A percentile compares a stretch with the other conserved stretches of the same genome.
These are phyloP conservation scores for Coemansia interrupta DNA, from an alignment of 192 early-diverging fungal species.

Conservation along the genomic window DNA sequence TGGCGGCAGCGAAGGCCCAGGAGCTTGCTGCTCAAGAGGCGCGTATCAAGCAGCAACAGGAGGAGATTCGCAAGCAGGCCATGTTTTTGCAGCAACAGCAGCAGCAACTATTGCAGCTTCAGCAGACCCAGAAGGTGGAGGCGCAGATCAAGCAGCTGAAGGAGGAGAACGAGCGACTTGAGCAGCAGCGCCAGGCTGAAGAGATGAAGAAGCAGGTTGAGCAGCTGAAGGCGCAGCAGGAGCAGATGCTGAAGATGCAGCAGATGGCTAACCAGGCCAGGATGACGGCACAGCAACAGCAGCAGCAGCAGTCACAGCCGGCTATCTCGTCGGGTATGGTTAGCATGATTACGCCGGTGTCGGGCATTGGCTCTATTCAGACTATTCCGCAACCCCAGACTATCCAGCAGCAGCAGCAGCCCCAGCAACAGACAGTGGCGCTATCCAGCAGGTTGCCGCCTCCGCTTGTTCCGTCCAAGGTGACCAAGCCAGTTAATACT, in stretches of 20 bases:
- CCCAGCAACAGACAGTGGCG: slow-evolving; percentile 22
- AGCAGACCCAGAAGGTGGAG: slow-evolving; percentile 53
- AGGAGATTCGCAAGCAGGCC: slow-evolving; percentile 47
- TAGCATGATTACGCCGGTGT: slow-evolving; percentile 10
- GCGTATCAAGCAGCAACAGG: slow-evolving; percentile 43
- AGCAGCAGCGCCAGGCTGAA: slow-evolving; percentile 42
- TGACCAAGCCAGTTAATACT: slow-evolving; percentile 13
- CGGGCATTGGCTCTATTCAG: neutral
- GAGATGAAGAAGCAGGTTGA: slow-evolving; percentile 42
- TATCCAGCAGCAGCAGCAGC: slow-evolving; percentile 11
- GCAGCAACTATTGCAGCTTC: slow-evolving; percentile 45
- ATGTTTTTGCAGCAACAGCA: slow-evolving; percentile 49
- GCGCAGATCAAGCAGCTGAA: slow-evolving; percentile 46
- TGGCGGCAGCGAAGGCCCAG: slow-evolving; percentile 42
- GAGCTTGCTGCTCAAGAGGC: slow-evolving; percentile 45
- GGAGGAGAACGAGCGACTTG: slow-evolving; percentile 44
- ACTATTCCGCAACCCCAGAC: neutral
- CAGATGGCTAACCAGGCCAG: slow-evolving; percentile 44
- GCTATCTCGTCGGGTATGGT: slow-evolving; percentile 1
- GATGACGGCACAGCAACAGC: slow-evolving; percentile 11
- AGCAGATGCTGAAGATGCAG: slow-evolving; percentile 52
- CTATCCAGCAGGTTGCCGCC: slow-evolving; percentile 42
- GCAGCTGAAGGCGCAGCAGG: slow-evolving; percentile 37
- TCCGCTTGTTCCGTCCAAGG: slow-evolving; percentile 36
- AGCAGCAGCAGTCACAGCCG: slow-evolving; percentile 8